phyloP scores from a whole-genome alignment of 805 yeast genomes.

The Yarrowia sp. region DNA sequence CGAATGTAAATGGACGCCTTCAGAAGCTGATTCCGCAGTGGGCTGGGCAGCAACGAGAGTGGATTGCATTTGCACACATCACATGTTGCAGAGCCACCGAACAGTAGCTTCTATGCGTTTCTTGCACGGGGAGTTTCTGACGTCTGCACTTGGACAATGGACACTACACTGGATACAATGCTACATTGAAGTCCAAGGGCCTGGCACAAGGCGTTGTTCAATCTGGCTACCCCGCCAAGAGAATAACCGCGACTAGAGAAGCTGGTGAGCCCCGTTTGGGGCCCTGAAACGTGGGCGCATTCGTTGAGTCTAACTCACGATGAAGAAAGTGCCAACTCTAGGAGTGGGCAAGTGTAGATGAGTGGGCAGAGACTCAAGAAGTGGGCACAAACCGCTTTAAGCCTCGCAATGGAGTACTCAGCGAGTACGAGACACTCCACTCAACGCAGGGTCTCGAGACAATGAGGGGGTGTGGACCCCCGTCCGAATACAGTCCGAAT shows the following conservation, averaged over 20 bases:
- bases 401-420: not conserved
- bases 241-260: not conserved
- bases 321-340: not conserved
- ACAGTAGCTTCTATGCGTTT: too few species aligned
- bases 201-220: not conserved
- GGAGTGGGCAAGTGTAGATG: not conserved
- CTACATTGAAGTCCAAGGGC: not conserved
- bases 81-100: too few species aligned
- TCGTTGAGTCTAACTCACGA: not conserved
- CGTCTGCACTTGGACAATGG: not conserved
- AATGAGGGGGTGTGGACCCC: constrained; percentile 1
- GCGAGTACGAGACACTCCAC: not conserved
- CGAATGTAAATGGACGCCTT: not conserved
- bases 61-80: too few species aligned
- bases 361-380: not conserved
- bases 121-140: too few species aligned
- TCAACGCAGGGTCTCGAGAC: constrained; percentile 11
- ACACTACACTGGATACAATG: not conserved
- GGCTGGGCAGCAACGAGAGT: too few species aligned
- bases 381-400: not conserved
- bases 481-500: too few species aligned
- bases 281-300: not conserved
- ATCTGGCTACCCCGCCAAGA: not conserved
- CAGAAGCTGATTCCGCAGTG: constrained; percentile 1
- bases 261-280: not conserved